Conservation (phyloP, 1,284 basidiomycete genomes). For the Cryptococcus sp. region DNA sequence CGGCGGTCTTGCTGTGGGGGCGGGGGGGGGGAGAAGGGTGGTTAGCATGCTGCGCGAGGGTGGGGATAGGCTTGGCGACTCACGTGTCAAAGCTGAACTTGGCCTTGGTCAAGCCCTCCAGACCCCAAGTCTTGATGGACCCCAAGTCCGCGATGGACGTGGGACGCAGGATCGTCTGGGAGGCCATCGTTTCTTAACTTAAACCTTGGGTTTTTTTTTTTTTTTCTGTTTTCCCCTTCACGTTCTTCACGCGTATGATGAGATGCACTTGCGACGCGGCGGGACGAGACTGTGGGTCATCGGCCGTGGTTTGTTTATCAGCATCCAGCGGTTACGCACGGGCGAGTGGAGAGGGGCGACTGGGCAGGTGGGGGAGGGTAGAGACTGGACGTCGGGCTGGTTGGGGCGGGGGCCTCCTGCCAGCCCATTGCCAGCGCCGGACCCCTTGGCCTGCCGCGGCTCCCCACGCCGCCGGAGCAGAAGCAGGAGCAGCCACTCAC, state of each 20-base stretch:
- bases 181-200: slow-evolving; percentile 28
- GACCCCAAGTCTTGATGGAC: slow-evolving; percentile 38
- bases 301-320: no score
- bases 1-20: slow-evolving; percentile 39
- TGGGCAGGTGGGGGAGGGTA: no score
- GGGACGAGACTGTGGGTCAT: no score
- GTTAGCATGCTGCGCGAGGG: not conserved
- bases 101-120: slow-evolving; percentile 40
- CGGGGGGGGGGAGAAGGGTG: not conserved
- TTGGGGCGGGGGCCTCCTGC: no score
- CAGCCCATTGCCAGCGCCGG: no score
- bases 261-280: no score
- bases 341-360: no score
- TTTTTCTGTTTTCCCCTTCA: not conserved
- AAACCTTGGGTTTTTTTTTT: not conserved
- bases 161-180: slow-evolving; percentile 40
- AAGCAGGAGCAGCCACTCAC: no score
- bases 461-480: no score
- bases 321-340: no score
- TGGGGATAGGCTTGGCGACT: slow-evolving; percentile 12
- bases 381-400: no score
- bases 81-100: slow-evolving; percentile 44
- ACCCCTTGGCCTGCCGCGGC: no score
- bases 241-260: not conserved
- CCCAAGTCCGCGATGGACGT: slow-evolving; percentile 40